Evolutionary conservation across 2,329 filamentous ascomycete species (phyloP), one percentile per base, ranked within the genome.

Genomic region (Bipolaris sorokiniana): DNA sequence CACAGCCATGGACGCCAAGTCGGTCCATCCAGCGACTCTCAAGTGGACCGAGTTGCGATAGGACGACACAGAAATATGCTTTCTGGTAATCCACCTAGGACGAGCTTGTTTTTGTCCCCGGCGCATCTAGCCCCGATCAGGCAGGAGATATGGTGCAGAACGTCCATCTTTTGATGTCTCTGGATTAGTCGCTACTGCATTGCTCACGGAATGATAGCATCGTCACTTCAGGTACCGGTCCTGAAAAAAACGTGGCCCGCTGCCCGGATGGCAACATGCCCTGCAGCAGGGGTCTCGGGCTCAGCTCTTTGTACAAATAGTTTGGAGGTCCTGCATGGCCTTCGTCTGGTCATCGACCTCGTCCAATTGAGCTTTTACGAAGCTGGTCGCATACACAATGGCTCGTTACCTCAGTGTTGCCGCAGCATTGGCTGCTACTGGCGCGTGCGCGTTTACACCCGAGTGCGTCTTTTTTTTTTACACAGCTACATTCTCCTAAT

Each of bases 381-480:
- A 67, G 62, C 63, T 64, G 59, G 64, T 69, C 59, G 62, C 65
- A 61, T 65, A 63, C 52, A 69, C 52, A 62, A 76, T 76, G 73
- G 66, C 69, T 66, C 71, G 72, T 59, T 74, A 68, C 59, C 60
- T 73, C 48, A 65, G 68, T 54, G 65, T 74, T 59, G 66, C 64
- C 51, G 65, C 70, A 42, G 72, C 70, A 54, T 69, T 76, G 65
- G 72, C 68, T 63, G 69, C 68, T 51, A 68, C 69, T 18, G 64
- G 71, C 58, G 70, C 67, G 51, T 67, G 65, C 59, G 72, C 71
- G 11, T 58, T 76, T 38, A 76, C 73, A 44, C 73, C 73, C 46
- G 66, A 74, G 73, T 76, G 65, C n/a, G 72, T 62, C 23, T 6
- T 31, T 33, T n/a, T 31, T 33, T 2, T 34, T 6, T 10, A 10